Evolutionary conservation across 495 filamentous ascomycete species (phyloP), one percentile per base, ranked within the genome.

Genomic region (Penicillium crystallinum): DNA sequence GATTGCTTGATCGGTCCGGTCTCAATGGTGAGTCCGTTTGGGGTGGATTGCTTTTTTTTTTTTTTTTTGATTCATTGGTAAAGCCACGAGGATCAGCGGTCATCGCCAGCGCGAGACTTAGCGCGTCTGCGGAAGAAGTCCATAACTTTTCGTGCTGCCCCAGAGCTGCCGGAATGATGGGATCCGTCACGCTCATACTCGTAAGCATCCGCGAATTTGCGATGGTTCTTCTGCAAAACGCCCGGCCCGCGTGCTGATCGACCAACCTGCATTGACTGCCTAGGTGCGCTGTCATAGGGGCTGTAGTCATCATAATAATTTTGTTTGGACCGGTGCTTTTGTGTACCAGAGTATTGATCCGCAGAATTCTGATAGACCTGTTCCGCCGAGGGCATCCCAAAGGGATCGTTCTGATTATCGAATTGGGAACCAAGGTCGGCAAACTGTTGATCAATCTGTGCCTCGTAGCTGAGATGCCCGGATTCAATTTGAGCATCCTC

Each of bases 91-190:
- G 39, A 45, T 69, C 66, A 77, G 48, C 71, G 70, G 36, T 77
- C 76, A 35, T 86, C 84, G 34, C 82, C 84, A 50, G 76, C 82
- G 52, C 85, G 71, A 42, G 86, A 89, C 67, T 83, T 90, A 29
- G 89, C 89, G 54, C 91, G 80, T 64, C 91, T 76, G 61, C 93
- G 81, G 75, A 98, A 98, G 69, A 96, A 93, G 70, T 97, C 93
- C 93, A 98, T 98, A 41, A 98, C 93, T 60, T 88, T 85, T 57
- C 89, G 83, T 15, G 91, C 90, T 14, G 90, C 86, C 30, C 90
- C 89, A 49, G 82, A 88, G 61, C 86, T 93, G 27, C 92, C 93
- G 4, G 82, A 84, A 65, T 90, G 83, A 48, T 85, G 79, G 7
- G 84, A 72, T 33, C 72, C 71, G 49, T 83, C 79, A 43, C 81